Base-by-base conservation (phyloP, 192 early-diverging fungal species). In the Gryganskiella cystojenkinii region DNA sequence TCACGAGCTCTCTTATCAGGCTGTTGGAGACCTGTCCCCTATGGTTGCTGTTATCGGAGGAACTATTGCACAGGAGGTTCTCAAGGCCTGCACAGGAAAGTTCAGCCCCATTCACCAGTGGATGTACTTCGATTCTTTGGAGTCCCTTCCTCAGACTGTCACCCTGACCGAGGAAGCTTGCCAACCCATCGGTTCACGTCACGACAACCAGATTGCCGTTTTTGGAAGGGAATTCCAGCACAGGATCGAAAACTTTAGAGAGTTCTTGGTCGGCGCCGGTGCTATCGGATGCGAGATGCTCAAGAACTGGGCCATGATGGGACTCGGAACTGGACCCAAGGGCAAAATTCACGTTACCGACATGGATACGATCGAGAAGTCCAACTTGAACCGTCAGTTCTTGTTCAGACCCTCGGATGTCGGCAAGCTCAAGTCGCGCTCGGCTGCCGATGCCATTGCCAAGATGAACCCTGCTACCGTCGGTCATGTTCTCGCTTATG, bases 251-350 rank as follows among this genome's bases (percentile, higher is more conserved):
- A 94, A 98, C 80, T 87, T 90, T 44, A 90, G 91, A 58, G 90
- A 97, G 80, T 98, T 99, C 88, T 79, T 99, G 33, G 97, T 99
- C 61, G 98, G 98, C 56, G 92, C 98, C 44, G 98, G 98, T 34
- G 98, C 97, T 8, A 99, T 99, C 81, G 98, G 98, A 47, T 99
- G 98, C 83, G 98, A 99, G 82, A 98, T 99, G 96, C 87, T 99
- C 37, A 99, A 99, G 86, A 99, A 99, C 84, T 99, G 96, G 95
- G 95, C 97, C 30, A 91, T 99, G 87, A 94, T 94, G 88, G 94
- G 94, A 34, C 78, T 95, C 40, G 93, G 92, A 34, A 89, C 93
- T 19, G 97, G 96, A 33, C 86, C 90, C 35, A 80, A 91, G 25
- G 94, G 98, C 27, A 84, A 85, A 22, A 89, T 99, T 50, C 90